Evolutionary conservation across 768 basidiomycete genomes (phyloP).

Genomic region (Termitomyces sp.): DNA sequence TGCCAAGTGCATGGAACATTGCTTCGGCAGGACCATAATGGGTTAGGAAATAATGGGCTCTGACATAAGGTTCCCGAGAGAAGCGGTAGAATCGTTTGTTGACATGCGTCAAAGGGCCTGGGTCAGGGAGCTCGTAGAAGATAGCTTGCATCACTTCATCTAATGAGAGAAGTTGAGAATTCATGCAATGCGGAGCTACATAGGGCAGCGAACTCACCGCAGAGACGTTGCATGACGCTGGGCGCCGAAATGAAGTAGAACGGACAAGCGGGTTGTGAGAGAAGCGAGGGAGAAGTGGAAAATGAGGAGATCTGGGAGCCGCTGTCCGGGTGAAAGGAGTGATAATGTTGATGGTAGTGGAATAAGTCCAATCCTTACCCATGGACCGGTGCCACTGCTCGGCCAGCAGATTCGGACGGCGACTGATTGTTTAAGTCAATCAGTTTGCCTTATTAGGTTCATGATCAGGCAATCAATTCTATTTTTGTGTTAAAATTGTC

Average conservation of each 20-base stretch:
- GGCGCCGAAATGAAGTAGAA: constrained; percentile 13
- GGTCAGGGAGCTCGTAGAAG: constrained; percentile 69
- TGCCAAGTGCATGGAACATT: constrained; percentile 70
- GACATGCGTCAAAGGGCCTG: constrained; percentile 52
- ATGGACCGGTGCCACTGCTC: constrained; percentile 15
- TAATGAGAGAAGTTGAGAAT: constrained; percentile 20
- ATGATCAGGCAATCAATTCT: constrained; percentile 12
- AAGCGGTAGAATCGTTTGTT: constrained; percentile 60
- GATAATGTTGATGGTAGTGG: constrained; percentile 22
- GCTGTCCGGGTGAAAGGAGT: neutral
- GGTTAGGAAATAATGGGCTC: constrained; percentile 74
- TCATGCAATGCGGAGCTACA: neutral
- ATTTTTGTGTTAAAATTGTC: constrained; percentile 31
- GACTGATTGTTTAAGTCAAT: constrained; percentile 43
- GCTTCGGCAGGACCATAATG: constrained; percentile 72
- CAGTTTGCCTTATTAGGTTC: constrained; percentile 18
- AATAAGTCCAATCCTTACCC: neutral
- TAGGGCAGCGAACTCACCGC: constrained; percentile 43
- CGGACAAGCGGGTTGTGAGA: constrained; percentile 5
- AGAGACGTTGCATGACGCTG: constrained; percentile 58
- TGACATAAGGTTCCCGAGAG: constrained; percentile 71
- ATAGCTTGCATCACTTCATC: constrained; percentile 72
- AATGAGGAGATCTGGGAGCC: neutral
- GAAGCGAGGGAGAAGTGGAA: constrained; percentile 9
- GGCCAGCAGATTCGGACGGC: constrained; percentile 37